Evolutionary conservation across 495 filamentous ascomycete genomes (phyloP).

Genomic region (Aspergillus wentii): DNA sequence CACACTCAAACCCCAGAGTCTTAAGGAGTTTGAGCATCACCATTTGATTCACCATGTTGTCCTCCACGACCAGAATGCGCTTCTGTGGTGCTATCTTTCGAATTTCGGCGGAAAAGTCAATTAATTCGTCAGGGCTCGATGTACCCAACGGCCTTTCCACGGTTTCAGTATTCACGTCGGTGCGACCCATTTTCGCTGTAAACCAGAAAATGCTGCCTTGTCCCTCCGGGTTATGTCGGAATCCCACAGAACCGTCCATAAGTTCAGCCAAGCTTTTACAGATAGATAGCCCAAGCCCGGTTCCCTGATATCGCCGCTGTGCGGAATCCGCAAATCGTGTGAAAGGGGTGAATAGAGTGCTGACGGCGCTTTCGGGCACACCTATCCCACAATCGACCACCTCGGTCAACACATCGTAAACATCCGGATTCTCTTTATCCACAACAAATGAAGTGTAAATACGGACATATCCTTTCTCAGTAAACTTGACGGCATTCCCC

Average conservation of each 20-base stretch:
- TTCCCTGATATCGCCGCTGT: slow-evolving; percentile 72
- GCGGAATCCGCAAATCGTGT: slow-evolving; percentile 79
- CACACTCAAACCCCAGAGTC: slow-evolving; percentile 46
- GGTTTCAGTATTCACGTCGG: slow-evolving; percentile 14
- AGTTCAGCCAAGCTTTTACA: slow-evolving; percentile 75
- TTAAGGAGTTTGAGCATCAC: slow-evolving; percentile 56
- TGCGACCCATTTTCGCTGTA: slow-evolving; percentile 45
- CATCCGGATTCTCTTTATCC: slow-evolving; percentile 30
- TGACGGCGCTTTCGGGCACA: slow-evolving; percentile 68
- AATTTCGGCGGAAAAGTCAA: slow-evolving; percentile 16
- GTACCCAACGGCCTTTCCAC: not conserved
- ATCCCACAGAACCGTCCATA: slow-evolving; percentile 73
- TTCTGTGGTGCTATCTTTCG: slow-evolving; percentile 36
- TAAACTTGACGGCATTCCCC: slow-evolving; percentile 90
- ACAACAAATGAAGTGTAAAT: slow-evolving; percentile 48
- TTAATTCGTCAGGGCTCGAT: not conserved
- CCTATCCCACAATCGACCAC: slow-evolving; percentile 83
- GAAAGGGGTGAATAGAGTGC: slow-evolving; percentile 78
- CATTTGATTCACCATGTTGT: slow-evolving; percentile 60
- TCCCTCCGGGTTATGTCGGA: slow-evolving; percentile 46
- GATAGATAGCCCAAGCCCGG: slow-evolving; percentile 76
- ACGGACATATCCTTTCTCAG: slow-evolving; percentile 63
- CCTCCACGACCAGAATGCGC: slow-evolving; percentile 52
- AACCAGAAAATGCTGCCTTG: slow-evolving; percentile 59
- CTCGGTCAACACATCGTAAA: slow-evolving; percentile 43